Evolutionary conservation across 2,329 filamentous ascomycete genomes (phyloP), one percentile per base, ranked within the genome.

Genomic region (Colletotrichum chrysophilum): DNA sequence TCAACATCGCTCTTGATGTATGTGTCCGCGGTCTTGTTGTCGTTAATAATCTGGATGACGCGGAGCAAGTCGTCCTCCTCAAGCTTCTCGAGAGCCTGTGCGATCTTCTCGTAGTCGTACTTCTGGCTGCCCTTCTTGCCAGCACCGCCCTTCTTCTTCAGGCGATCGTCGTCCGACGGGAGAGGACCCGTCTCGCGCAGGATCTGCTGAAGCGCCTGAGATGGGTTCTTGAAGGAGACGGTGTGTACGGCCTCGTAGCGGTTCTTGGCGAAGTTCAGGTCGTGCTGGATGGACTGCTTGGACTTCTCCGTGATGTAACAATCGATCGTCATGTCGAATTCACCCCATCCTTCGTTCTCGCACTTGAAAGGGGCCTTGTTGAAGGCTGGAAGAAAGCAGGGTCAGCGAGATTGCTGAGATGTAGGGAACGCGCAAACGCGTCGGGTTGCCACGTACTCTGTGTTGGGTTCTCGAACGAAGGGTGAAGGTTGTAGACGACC

Each of bases 1-100:
- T 99, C 97, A 74, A 98, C 92, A 85, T 99, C 97, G 81, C 98
- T 98, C 88, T 98, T 96, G 66, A 96, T 98, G 86, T 98, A 98
- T 2, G 96, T 98, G 78, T 98, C 96, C 7, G 95, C 92, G 2
- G 92, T 93, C 89, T 98, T 98, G 87, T 98, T 95, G 86, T 99
- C 97, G 85, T 98, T 97, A 77, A 99, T 96, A 91, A 99, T 94
- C 87, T 98, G 96, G 76, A 99, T 97, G 28, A 98, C 95, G 80
- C 97, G 95, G 77, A 99, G 89, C 56, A 99, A 88, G 81, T 98
- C 96, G 79, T 99, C 97, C 87, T 99, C 97, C 78, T 92, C 91
- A 30, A 99, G 92, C 88, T 95, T 96, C 83, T 96, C 93, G 74
- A 99, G 88, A 0, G 94, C 96, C 75, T 98, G 96, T 36, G 96